These are phyloP conservation scores for Colletotrichum karsti DNA, from an alignment of 2,329 filamentous ascomycete genomes.

Conservation along the genomic window DNA sequence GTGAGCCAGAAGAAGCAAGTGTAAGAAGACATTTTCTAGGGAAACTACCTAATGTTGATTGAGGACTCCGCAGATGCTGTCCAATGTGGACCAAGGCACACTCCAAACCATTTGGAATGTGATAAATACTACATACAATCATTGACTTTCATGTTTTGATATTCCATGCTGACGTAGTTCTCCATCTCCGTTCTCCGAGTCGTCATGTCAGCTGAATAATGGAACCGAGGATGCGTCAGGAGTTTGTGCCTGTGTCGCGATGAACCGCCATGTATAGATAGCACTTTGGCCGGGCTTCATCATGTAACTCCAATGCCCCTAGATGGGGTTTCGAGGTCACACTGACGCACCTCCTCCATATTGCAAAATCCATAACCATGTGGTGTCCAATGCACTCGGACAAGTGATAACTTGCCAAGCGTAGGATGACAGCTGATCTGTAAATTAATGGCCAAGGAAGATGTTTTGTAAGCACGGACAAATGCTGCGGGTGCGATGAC, in stretches of 20 bases:
- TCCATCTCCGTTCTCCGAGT: background rate
- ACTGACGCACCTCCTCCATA: conserved; percentile 41
- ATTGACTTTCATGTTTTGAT: conserved; percentile 24
- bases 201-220: background rate
- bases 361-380: conserved; percentile 69
- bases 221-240: conserved; percentile 1
- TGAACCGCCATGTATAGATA: conserved; percentile 25
- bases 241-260: background rate
- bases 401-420: conserved; percentile 57
- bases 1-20: background rate
- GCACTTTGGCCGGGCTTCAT: conserved; percentile 16
- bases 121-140: conserved; percentile 29
- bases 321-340: conserved; percentile 7
- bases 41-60: conserved; percentile 27
- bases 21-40: background rate
- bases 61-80: conserved; percentile 27
- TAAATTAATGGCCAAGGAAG: conserved; percentile 62
- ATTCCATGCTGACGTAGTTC: conserved; percentile 19
- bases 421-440: conserved; percentile 67
- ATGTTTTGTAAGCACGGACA: conserved; percentile 54
- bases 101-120: conserved; percentile 24
- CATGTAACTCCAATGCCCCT: conserved; percentile 20
- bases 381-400: conserved; percentile 67
- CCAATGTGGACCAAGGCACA: conserved; percentile 24
- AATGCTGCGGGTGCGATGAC: conserved; percentile 47